Conservation (phyloP, 768 basidiomycete genomes). For the Cyclocybe cylindracea region DNA sequence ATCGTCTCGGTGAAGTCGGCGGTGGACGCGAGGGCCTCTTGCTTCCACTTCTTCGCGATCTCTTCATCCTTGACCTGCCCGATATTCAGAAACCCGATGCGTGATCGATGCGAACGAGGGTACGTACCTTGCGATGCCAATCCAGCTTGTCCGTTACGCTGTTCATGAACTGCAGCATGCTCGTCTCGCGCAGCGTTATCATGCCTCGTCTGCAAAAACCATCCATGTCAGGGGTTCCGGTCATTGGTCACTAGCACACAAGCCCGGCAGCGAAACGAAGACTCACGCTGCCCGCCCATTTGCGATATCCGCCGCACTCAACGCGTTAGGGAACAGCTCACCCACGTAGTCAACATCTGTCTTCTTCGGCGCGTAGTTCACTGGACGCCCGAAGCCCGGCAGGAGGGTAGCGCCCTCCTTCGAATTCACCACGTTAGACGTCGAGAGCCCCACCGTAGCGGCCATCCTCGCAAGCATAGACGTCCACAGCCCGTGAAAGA, state of each 20-base stretch:
- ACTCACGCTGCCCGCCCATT: constrained; percentile 7
- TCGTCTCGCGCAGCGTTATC: constrained; percentile 30
- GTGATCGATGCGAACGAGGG: neutral
- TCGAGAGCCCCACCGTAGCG: no score
- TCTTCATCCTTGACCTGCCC: constrained; percentile 20
- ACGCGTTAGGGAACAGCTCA: constrained; percentile 15
- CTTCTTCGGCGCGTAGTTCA: constrained; percentile 20
- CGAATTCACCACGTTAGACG: neutral
- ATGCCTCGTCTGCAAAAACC: constrained; percentile 14
- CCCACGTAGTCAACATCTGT: constrained; percentile 13
- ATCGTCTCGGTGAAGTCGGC: constrained; percentile 23
- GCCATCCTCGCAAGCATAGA: no score
- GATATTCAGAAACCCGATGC: neutral
- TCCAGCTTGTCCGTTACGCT: constrained; percentile 32
- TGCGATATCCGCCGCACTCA: constrained; percentile 2
- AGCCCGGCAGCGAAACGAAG: neutral
- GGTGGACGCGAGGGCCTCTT: constrained; percentile 16
- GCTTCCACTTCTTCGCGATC: constrained; percentile 26
- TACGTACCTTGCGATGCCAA: constrained; percentile 31
- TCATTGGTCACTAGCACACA: neutral
- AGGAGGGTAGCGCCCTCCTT: constrained; percentile 8
- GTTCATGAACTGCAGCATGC: constrained; percentile 38
- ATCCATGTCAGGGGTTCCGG: neutral
- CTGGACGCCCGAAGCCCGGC: constrained; percentile 28
- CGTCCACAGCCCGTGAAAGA: no score